Evolutionary conservation across 306 rosid genomes (phyloP).

Genomic region (Pterocarpus santalinus): DNA sequence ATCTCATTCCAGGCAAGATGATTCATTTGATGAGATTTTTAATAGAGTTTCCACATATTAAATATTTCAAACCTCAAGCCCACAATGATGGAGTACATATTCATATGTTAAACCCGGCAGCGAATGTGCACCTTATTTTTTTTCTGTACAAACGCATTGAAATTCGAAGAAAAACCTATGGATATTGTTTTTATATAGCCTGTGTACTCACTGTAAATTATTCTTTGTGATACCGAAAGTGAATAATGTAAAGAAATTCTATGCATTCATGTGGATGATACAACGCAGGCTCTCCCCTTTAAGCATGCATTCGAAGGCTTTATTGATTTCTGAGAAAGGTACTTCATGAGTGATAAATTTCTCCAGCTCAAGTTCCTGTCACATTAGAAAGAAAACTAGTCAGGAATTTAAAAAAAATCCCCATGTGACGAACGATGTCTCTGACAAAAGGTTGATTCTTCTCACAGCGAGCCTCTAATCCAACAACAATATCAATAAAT

Average conservation of each 20-base stretch:
- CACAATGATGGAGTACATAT: no score
- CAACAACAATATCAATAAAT: no score
- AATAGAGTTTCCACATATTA: background rate
- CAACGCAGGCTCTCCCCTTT: conserved; percentile 47
- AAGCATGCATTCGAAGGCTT: conserved; percentile 54
- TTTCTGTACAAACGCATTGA: no score
- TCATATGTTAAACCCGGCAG: no score
- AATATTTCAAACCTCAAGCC: background rate
- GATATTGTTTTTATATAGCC: no score
- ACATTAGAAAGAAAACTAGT: background rate
- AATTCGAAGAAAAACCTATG: no score
- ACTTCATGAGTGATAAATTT: conserved; percentile 51
- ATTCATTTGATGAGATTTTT: background rate
- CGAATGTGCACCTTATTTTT: no score
- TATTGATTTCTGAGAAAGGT: conserved; percentile 55
- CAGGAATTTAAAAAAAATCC: background rate
- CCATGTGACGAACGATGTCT: no score
- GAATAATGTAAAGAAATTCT: background rate
- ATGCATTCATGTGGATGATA: conserved; percentile 44
- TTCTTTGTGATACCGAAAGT: no score
- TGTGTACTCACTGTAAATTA: no score
- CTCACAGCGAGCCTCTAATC: no score
- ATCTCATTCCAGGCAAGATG: background rate
- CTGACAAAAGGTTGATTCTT: conserved; percentile 29
- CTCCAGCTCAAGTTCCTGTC: conserved; percentile 53